These are phyloP conservation scores for Phytophthora parvispora DNA, from an alignment of 352 stramenopile genomes.

Conservation along the genomic window DNA sequence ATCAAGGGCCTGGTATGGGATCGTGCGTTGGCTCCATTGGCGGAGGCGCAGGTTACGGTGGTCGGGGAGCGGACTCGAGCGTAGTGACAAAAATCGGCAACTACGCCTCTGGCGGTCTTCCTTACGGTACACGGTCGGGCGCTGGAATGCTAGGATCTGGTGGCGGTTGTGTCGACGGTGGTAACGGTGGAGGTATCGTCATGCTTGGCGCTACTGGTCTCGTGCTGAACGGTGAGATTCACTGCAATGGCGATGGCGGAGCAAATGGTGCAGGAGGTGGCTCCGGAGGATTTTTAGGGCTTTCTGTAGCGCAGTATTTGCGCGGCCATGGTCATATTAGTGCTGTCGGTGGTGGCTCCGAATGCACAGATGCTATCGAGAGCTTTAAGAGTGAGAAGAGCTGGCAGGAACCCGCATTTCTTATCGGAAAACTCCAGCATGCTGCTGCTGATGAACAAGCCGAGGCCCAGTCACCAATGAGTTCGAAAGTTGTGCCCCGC, in stretches of 20 bases:
- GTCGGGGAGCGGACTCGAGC: constrained; percentile 76
- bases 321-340: constrained; percentile 72
- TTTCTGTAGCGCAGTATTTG: constrained; percentile 70
- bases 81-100: constrained; percentile 59
- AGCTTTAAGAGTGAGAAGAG: constrained; percentile 31
- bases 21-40: constrained; percentile 68
- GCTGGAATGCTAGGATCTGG: constrained; percentile 78
- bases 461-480: constrained; percentile 31
- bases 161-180: constrained; percentile 73
- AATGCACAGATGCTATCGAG: constrained; percentile 54
- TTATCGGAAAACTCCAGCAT: constrained; percentile 18
- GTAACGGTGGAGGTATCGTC: constrained; percentile 75
- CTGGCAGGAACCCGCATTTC: constrained; percentile 12
- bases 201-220: constrained; percentile 69
- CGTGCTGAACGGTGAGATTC: constrained; percentile 76
- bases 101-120: constrained; percentile 69
- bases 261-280: constrained; percentile 71
- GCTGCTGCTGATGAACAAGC: constrained; percentile 29
- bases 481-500: constrained; percentile 28
- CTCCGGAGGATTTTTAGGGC: constrained; percentile 76
- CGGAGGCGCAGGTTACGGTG: constrained; percentile 76
- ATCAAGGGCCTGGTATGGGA: constrained; percentile 72
- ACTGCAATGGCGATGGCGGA: constrained; percentile 74
- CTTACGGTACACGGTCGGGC: constrained; percentile 75
- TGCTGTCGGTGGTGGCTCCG: constrained; percentile 71